Evolutionary conservation across 176 grass and related monocot genomes (phyloP).

Genomic region (Stipa capillata): DNA sequence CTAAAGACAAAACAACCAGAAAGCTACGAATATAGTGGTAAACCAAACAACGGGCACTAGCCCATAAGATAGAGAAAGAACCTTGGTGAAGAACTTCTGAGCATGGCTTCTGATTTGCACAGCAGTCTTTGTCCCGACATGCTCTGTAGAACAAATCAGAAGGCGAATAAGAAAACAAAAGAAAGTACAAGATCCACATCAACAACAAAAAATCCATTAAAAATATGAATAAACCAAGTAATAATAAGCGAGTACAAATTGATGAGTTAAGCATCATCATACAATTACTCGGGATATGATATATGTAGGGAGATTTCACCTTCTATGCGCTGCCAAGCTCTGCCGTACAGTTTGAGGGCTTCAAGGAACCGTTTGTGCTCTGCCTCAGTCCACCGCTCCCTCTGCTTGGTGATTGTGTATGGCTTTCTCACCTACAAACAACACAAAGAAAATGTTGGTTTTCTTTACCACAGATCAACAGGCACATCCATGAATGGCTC

Average conservation of each 20-base stretch:
- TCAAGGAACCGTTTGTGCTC: slow-evolving; percentile 93
- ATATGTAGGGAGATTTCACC: slow-evolving; percentile 44
- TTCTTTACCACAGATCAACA: slow-evolving; percentile 26
- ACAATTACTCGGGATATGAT: not conserved
- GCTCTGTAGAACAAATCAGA: slow-evolving; percentile 54
- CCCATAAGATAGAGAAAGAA: slow-evolving; percentile 38
- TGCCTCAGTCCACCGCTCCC: slow-evolving; percentile 92
- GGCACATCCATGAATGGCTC: slow-evolving; percentile 8
- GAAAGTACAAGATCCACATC: slow-evolving; percentile 30
- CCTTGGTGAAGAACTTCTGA: slow-evolving; percentile 99
- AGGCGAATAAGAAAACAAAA: slow-evolving; percentile 14
- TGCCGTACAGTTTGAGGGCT: slow-evolving; percentile 89
- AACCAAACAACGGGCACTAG: slow-evolving; percentile 19
- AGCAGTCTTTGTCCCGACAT: slow-evolving; percentile 95
- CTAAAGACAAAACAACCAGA: not conserved
- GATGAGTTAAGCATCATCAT: not conserved
- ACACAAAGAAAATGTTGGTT: not conserved
- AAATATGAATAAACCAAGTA: not conserved
- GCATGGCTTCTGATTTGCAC: slow-evolving; percentile 98
- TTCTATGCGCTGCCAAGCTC: slow-evolving; percentile 98
- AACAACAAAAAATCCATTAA: not conserved
- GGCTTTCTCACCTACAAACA: slow-evolving; percentile 75
- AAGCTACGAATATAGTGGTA: not conserved
- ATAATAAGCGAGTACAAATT: slow-evolving; percentile 10
- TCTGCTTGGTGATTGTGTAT: slow-evolving; percentile 94